Evolutionary conservation across 306 rosid species (phyloP), one percentile per base, ranked within the genome.

Genomic region (Fragaria vesca): DNA sequence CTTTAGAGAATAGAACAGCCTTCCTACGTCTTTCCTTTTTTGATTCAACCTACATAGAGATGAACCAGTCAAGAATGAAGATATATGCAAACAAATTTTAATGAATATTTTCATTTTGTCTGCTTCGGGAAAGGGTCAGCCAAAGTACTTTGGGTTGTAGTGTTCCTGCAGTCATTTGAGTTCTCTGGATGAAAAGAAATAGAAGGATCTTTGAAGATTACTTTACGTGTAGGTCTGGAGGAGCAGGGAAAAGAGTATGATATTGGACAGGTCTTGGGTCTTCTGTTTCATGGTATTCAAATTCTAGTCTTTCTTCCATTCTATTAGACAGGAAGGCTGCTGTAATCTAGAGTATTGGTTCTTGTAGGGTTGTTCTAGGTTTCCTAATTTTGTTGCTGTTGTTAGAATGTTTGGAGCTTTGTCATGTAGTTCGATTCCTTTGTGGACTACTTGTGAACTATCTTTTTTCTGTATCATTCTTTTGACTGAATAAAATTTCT

Each of bases 1-100:
- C 90, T 84, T 85, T 87, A 28, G 87, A 76, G 73, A 88, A 55
- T 40, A 88, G 90, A 18, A 87, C 84, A 68, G 79, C 85, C 82
- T 87, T 90, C 81, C 83, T 89, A 52, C 85, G 90, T 73, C 85
- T 94, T 84, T 83, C 91, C 85, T 75, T 86, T 80, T 66, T 58
- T 20, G 98, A 87, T 80, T 94, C 96, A 65, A 80, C 80, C 98
- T 92, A 73, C 81, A 87, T 45, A 38, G 52, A 12, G 38, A 54
- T 2, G 32, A 43, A 42, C 46, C 40, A 17, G 21, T 71, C 48
- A 72, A 26, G 34, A 63, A 76, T 28, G 76, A 78, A 47, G 73
- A 51, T 4, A 70, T 7, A 66, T 60, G 76, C 43, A 58, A 43
- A 43, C 65, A 32, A 18, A 82, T 20, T 77, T 65, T 58, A 34